Evolutionary conservation across 306 rosid genomes (phyloP).

Genomic region (Datisca glomerata): DNA sequence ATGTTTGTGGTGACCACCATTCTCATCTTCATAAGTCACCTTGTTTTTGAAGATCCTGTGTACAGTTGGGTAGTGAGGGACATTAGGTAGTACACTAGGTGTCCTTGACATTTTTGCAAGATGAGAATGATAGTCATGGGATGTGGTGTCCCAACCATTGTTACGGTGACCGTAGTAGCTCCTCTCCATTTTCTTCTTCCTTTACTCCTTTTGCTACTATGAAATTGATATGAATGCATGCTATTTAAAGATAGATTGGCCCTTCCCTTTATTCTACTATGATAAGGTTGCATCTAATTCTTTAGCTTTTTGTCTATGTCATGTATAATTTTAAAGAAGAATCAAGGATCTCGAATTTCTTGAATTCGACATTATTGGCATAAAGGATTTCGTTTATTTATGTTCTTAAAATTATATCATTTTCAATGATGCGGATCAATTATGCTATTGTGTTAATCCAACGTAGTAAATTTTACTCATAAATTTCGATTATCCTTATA

Average conservation of each 20-base stretch:
- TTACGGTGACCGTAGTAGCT: conserved; percentile 8
- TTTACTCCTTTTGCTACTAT: background rate
- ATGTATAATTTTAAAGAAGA: background rate
- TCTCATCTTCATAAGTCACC: conserved; percentile 14
- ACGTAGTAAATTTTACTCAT: too few relatives aligned
- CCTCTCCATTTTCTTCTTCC: conserved; percentile 3
- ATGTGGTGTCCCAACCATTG: conserved; percentile 4
- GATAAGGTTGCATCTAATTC: conserved; percentile 26
- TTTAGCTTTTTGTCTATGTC: conserved; percentile 8
- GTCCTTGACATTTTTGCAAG: conserved; percentile 13
- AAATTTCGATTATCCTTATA: too few relatives aligned
- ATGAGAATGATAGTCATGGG: conserved; percentile 19
- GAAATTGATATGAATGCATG: background rate
- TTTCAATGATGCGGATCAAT: too few relatives aligned
- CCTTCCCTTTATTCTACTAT: conserved; percentile 8
- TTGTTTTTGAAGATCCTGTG: conserved; percentile 14
- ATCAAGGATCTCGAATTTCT: background rate
- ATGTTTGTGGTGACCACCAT: background rate
- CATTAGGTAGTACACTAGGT: conserved; percentile 20
- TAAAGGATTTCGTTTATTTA: too few relatives aligned
- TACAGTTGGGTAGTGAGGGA: conserved; percentile 26
- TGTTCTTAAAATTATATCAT: too few relatives aligned
- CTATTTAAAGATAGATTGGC: conserved; percentile 11
- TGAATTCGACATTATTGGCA: background rate
- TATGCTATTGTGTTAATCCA: too few relatives aligned